Conservation (phyloP, 345 rosid genomes). For the Lenwebbia sp. region DNA sequence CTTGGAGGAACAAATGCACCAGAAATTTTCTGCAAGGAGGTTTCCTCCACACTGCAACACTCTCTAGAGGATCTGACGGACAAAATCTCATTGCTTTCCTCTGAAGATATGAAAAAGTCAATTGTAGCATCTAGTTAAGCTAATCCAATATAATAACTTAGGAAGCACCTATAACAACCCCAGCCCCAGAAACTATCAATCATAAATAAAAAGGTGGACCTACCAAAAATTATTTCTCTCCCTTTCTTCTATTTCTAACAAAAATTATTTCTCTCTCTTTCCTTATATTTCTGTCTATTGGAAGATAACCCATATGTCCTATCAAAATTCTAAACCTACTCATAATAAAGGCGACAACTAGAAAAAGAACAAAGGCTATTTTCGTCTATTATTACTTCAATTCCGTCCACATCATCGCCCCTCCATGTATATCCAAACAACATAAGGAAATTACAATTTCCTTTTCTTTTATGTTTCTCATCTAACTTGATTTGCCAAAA, state of each 20-base stretch:
- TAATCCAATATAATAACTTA: neutral
- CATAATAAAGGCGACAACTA: neutral
- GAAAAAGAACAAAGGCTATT: neutral
- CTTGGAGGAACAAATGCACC: conserved; percentile 27
- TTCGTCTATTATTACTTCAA: neutral
- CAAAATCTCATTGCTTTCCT: neutral
- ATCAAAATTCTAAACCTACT: neutral
- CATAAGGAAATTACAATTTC: neutral
- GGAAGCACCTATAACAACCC: neutral
- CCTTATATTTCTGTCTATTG: neutral
- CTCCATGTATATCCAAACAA: neutral
- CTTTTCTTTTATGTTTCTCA: neutral
- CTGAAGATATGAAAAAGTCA: neutral
- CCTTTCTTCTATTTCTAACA: neutral
- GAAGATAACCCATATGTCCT: neutral
- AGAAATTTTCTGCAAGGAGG: conserved; percentile 24
- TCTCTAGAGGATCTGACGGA: neutral
- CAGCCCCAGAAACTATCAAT: neutral
- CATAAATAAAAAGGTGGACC: neutral
- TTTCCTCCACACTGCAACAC: conserved; percentile 20
- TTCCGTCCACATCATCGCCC: neutral
- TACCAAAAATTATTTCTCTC: neutral
- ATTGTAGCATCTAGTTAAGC: neutral
- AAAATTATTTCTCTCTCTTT: neutral
- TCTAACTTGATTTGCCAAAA: neutral